Conservation (phyloP, 345 rosid species). For the Ceriops zippeliana region DNA sequence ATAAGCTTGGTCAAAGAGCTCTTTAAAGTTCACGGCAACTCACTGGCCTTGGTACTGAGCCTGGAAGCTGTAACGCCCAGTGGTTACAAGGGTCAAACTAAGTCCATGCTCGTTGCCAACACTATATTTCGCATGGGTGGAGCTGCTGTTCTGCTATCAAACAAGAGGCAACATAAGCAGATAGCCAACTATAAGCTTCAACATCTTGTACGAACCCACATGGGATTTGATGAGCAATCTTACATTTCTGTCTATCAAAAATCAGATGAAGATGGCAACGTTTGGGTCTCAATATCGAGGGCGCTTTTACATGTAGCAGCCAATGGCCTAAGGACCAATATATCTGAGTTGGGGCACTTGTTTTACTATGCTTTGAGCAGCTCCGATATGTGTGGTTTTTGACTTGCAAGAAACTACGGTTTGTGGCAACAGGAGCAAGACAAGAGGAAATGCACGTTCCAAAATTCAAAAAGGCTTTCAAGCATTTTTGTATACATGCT, state of each 20-base stretch:
- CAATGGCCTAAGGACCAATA: slow-evolving; percentile 43
- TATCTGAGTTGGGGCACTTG: slow-evolving; percentile 46
- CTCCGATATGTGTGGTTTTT: slow-evolving; percentile 36
- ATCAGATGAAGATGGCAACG: slow-evolving; percentile 40
- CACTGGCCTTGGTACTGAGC: slow-evolving; percentile 51
- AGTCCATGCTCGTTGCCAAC: slow-evolving; percentile 56
- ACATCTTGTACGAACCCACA: slow-evolving; percentile 55
- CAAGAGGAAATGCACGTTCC: slow-evolving; percentile 34
- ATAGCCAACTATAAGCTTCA: slow-evolving; percentile 51
- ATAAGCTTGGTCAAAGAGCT: slow-evolving; percentile 51
- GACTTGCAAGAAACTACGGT: slow-evolving; percentile 20
- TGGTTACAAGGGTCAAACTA: slow-evolving; percentile 39
- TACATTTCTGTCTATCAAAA: slow-evolving; percentile 45
- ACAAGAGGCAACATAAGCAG: slow-evolving; percentile 38
- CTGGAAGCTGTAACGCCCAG: slow-evolving; percentile 51
- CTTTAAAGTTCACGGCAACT: slow-evolving; percentile 43
- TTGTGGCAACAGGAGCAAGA: slow-evolving; percentile 2
- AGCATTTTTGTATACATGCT: slow-evolving; percentile 65
- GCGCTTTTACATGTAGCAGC: slow-evolving; percentile 45
- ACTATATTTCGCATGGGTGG: slow-evolving; percentile 60
- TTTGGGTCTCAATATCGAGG: slow-evolving; percentile 53
- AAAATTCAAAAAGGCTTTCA: slow-evolving; percentile 52
- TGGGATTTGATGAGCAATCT: slow-evolving; percentile 45
- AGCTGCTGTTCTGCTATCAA: slow-evolving; percentile 52
- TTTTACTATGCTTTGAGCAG: slow-evolving; percentile 53